These are phyloP conservation scores for Suillus subaureus DNA, from an alignment of 768 basidiomycete genomes.

Conservation along the genomic window DNA sequence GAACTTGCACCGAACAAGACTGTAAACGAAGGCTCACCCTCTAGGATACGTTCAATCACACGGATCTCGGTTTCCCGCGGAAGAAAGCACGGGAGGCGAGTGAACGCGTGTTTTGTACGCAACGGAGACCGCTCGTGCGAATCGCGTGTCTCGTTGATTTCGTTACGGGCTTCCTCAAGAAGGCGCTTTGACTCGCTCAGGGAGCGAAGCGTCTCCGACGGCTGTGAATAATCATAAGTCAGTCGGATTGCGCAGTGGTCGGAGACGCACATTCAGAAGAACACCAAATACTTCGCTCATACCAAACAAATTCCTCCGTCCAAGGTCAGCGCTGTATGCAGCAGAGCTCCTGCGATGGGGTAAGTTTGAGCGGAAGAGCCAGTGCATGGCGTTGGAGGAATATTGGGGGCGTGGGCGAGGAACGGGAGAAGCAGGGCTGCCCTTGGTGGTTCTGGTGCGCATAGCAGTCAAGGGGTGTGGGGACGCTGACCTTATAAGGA, in stretches of 20 bases:
- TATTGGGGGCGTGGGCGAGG: conserved; percentile 31
- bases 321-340: conserved; percentile 58
- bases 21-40: conserved; percentile 75
- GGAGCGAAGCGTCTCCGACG: conserved; percentile 76
- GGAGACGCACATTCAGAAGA: conserved; percentile 63
- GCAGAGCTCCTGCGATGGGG: conserved; percentile 62
- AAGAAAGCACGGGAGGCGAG: conserved; percentile 74
- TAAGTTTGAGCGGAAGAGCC: conserved; percentile 77
- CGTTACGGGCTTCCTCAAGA: conserved; percentile 76
- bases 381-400: conserved; percentile 51
- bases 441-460: conserved; percentile 28
- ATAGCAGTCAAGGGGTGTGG: conserved; percentile 18
- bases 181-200: conserved; percentile 76
- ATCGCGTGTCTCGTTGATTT: conserved; percentile 70
- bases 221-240: conserved; percentile 42
- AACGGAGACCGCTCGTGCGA: conserved; percentile 49
- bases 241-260: conserved; percentile 14
- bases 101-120: conserved; percentile 76
- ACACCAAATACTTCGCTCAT: conserved; percentile 79
- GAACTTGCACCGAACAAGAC: conserved; percentile 80
- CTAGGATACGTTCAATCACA: conserved; percentile 65
- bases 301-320: conserved; percentile 76
- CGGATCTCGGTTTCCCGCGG: conserved; percentile 66
- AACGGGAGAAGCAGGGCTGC: conserved; percentile 22
- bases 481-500: conserved; percentile 15